Conservation (phyloP, 768 basidiomycete species). For the Daedalea quercina region DNA sequence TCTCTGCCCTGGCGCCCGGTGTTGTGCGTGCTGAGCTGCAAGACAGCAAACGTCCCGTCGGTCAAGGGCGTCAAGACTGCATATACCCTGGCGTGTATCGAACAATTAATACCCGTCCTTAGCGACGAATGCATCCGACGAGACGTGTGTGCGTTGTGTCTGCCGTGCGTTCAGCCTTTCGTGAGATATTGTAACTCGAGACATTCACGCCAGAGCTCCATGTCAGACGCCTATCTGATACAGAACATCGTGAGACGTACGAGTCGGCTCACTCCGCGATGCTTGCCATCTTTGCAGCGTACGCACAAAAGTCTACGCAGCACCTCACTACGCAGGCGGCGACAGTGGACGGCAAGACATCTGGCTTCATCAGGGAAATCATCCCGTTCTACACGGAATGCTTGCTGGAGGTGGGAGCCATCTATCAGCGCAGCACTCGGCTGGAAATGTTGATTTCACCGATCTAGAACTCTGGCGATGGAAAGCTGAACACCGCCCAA, state of each 20-base stretch:
- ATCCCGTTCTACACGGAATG: constrained; percentile 70
- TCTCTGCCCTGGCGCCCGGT: neutral
- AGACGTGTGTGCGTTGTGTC: constrained; percentile 52
- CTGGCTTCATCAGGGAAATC: constrained; percentile 44
- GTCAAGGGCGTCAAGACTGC: constrained; percentile 35
- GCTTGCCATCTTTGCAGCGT: constrained; percentile 63
- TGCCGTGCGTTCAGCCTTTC: constrained; percentile 44
- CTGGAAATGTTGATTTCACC: neutral
- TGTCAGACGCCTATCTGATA: constrained; percentile 51
- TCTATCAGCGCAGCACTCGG: neutral
- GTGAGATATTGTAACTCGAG: neutral
- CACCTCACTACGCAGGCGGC: constrained; percentile 2
- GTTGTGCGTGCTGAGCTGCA: neutral
- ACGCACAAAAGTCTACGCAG: constrained; percentile 33
- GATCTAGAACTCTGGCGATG: constrained; percentile 55
- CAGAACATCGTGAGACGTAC: constrained; percentile 64
- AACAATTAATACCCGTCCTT: constrained; percentile 68
- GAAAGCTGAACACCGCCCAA: constrained; percentile 54
- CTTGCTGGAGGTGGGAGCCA: constrained; percentile 54
- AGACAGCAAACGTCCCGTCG: neutral
- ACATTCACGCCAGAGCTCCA: neutral
- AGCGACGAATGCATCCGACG: constrained; percentile 44
- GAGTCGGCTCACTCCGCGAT: constrained; percentile 85
- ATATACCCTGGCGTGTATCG: constrained; percentile 66
- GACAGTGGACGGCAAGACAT: constrained; percentile 7